Percentiles rank a stretch among this genome's conserved stretches.
Evolutionary conservation across 345 rosid genomes (phyloP).

Genomic region (Camelina laxa): DNA sequence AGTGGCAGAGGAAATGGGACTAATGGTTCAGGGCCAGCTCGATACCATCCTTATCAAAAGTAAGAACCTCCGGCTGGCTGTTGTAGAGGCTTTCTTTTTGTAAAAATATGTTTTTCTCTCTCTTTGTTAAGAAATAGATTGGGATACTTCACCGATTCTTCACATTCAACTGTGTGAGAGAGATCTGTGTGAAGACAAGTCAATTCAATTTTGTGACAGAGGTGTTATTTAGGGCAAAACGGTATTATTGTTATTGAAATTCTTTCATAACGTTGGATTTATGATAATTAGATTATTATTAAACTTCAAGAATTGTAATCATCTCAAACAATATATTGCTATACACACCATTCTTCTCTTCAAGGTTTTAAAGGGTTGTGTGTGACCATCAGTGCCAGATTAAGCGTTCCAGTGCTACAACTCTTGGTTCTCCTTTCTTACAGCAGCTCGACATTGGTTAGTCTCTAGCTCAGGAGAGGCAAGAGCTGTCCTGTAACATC

Average conservation of each 20-base stretch:
- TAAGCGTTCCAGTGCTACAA: constrained; percentile 3
- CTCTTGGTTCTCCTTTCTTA: constrained; percentile 21
- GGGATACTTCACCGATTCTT: constrained; percentile 32
- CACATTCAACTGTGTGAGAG: constrained; percentile 34
- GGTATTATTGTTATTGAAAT: constrained; percentile 5
- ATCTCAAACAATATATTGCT: constrained; percentile 1
- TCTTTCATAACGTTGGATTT: constrained; percentile 29
- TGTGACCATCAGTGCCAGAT: constrained; percentile 41
- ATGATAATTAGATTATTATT: constrained; percentile 4
- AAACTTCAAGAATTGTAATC: background rate
- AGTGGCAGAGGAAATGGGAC: constrained; percentile 55
- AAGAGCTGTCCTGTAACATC: constrained; percentile 28
- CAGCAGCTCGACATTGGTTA: background rate
- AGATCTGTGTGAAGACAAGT: constrained; percentile 1
- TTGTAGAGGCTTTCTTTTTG: constrained; percentile 27
- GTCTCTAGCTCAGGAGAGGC: constrained; percentile 4
- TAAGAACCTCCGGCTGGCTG: constrained; percentile 39
- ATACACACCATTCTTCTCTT: constrained; percentile 1
- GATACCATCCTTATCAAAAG: constrained; percentile 74
- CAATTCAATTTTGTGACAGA: constrained; percentile 9
- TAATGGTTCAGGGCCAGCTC: constrained; percentile 51
- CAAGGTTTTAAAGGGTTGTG: constrained; percentile 33
- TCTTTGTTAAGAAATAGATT: constrained; percentile 27
- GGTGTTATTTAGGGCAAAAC: constrained; percentile 15
- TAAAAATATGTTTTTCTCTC: constrained; percentile 17